Evolutionary conservation across 371 early-diverging fungal species (phyloP).

Genomic region (Mortierella sp.): DNA sequence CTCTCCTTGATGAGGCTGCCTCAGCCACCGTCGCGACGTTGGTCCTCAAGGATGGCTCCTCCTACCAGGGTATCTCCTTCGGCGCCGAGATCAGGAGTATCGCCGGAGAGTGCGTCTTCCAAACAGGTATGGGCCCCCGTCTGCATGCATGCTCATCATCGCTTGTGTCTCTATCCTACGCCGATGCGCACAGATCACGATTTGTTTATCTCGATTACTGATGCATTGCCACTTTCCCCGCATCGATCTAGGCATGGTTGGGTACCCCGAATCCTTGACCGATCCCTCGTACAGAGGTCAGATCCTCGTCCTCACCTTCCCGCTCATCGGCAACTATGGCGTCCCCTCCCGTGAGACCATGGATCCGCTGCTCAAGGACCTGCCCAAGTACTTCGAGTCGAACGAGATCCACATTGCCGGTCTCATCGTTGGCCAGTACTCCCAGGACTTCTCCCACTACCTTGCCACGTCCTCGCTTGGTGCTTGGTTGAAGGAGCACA

Average conservation of each 20-base stretch:
- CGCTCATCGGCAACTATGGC: conserved; percentile 96
- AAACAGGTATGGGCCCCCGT: conserved; percentile 79
- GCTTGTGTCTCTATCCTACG: neutral
- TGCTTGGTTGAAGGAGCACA: conserved; percentile 88
- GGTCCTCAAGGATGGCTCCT: conserved; percentile 87
- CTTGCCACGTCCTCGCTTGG: conserved; percentile 87
- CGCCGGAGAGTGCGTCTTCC: conserved; percentile 97
- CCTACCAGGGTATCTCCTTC: conserved; percentile 92
- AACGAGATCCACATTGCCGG: conserved; percentile 91
- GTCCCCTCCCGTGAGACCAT: conserved; percentile 85
- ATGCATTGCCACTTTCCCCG: neutral
- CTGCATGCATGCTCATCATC: neutral
- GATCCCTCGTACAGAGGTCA: conserved; percentile 97
- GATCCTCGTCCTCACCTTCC: conserved; percentile 95
- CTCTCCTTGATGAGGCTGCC: conserved; percentile 58
- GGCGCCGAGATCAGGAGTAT: conserved; percentile 89
- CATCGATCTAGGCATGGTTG: conserved; percentile 77
- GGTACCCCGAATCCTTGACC: conserved; percentile 95
- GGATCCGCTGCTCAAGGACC: conserved; percentile 80
- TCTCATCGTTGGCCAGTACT: conserved; percentile 90
- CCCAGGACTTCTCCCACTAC: conserved; percentile 91
- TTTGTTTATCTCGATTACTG: neutral
- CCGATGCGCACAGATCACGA: neutral
- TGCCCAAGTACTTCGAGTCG: conserved; percentile 93
- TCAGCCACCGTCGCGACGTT: conserved; percentile 69